phyloP scores from a whole-genome alignment of 495 filamentous ascomycete species.

The Daldinia grandis region DNA sequence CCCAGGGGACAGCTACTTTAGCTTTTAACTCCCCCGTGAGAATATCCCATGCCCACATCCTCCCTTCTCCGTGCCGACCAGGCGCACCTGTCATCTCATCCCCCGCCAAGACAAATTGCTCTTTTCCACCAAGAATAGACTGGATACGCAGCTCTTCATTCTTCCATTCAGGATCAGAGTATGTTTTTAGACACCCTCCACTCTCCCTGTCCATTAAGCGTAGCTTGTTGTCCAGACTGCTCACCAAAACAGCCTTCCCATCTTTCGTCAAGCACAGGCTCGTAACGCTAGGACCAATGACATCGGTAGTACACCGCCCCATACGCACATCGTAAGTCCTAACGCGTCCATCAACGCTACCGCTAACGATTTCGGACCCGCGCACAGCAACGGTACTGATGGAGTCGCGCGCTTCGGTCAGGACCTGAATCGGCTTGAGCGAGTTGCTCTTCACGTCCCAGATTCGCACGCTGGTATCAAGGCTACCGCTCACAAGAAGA shows the following conservation, averaged over 20 bases:
- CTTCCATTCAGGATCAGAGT: constrained; percentile 66
- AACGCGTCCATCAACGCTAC: constrained; percentile 87
- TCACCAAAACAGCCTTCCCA: constrained; percentile 76
- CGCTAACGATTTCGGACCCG: constrained; percentile 68
- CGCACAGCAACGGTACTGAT: constrained; percentile 68
- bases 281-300: constrained; percentile 72
- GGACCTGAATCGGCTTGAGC: constrained; percentile 76
- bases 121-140: constrained; percentile 74
- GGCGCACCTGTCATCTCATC: constrained; percentile 65
- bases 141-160: constrained; percentile 77
- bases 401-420: constrained; percentile 81
- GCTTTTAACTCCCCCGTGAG: constrained; percentile 74
- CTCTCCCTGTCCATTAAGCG: constrained; percentile 81
- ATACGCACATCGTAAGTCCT: constrained; percentile 88
- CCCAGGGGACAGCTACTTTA: constrained; percentile 65
- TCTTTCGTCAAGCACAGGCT: constrained; percentile 74
- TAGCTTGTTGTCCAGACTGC: constrained; percentile 76
- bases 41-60: constrained; percentile 91
- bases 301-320: constrained; percentile 77
- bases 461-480: constrained; percentile 82
- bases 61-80: constrained; percentile 58
- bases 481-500: constrained; percentile 77
- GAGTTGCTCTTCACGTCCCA: constrained; percentile 78
- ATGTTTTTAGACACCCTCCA: constrained; percentile 78
- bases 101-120: constrained; percentile 83